phyloP scores from a whole-genome alignment of 2,329 filamentous ascomycete genomes.

The Alternaria panax region DNA sequence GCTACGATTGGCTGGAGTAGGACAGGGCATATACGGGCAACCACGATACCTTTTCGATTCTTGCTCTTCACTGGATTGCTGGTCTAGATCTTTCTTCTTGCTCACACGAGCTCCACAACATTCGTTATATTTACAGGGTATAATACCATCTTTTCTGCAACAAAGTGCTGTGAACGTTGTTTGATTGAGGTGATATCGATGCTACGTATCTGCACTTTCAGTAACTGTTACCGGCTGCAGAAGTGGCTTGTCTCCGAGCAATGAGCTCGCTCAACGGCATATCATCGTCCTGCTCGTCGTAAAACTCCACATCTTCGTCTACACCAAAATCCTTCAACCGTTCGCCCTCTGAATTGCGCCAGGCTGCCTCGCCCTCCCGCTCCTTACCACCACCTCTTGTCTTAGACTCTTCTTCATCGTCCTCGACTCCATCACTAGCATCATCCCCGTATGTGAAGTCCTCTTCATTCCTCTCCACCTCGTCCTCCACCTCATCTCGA shows the following conservation, averaged over 20 bases:
- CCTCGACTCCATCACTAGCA: slow-evolving; percentile 19
- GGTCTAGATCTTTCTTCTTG: slow-evolving; percentile 33
- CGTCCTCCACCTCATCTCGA: slow-evolving; percentile 10
- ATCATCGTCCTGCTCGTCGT: slow-evolving; percentile 70
- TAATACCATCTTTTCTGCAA: not conserved
- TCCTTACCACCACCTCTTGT: slow-evolving; percentile 23
- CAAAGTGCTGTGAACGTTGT: not conserved
- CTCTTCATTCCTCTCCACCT: slow-evolving; percentile 18
- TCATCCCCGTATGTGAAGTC: slow-evolving; percentile 34
- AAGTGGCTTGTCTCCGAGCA: slow-evolving; percentile 28
- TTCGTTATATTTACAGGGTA: slow-evolving; percentile 12
- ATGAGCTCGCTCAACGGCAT: slow-evolving; percentile 74
- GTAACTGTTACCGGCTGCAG: slow-evolving; percentile 6
- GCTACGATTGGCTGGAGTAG: slow-evolving; percentile 4
- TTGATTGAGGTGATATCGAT: not conserved
- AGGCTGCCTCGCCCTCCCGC: slow-evolving; percentile 64
- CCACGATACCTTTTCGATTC: slow-evolving; percentile 20
- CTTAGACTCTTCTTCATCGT: slow-evolving; percentile 20
- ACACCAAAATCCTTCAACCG: slow-evolving; percentile 78
- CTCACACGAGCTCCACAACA: slow-evolving; percentile 26
- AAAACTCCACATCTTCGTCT: slow-evolving; percentile 76
- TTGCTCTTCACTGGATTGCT: slow-evolving; percentile 21
- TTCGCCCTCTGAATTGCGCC: slow-evolving; percentile 80
- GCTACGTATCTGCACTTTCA: not conserved
- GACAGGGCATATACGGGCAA: slow-evolving; percentile 15